Percentiles rank a stretch among this genome's conserved stretches.
These are phyloP conservation scores for Vaucheria bursata DNA, from an alignment of 352 stramenopile species.

Conservation along the genomic window DNA sequence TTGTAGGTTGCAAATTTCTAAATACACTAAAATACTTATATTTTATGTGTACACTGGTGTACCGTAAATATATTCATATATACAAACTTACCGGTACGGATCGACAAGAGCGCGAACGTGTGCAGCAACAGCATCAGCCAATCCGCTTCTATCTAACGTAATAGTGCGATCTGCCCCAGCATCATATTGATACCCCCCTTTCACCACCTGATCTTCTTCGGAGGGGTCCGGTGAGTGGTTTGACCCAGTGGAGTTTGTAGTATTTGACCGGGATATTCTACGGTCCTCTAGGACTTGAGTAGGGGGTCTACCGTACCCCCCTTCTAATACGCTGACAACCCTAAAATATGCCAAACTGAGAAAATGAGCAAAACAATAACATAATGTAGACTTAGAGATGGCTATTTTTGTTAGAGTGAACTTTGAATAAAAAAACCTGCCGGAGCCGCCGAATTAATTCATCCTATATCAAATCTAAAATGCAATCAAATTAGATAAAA, in stretches of 20 bases:
- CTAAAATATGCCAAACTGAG: no score
- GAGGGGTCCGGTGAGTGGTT: background rate
- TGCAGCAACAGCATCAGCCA: constrained; percentile 38
- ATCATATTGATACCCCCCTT: background rate
- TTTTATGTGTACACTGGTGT: no score
- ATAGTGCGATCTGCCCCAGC: background rate
- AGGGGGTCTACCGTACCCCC: constrained; percentile 57
- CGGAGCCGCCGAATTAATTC: no score
- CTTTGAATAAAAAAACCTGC: no score
- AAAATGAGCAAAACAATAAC: no score
- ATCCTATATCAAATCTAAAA: no score
- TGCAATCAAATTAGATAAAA: no score
- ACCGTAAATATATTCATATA: no score
- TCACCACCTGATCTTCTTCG: background rate
- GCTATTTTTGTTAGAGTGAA: no score
- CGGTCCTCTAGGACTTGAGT: background rate
- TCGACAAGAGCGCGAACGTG: constrained; percentile 40
- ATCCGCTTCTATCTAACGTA: constrained; percentile 14
- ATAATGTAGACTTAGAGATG: no score
- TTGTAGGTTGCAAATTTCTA: no score
- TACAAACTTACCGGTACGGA: constrained; percentile 31
- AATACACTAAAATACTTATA: no score
- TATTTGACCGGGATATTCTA: background rate
- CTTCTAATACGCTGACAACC: constrained; percentile 68
- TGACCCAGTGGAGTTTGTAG: background rate